Percentiles rank a stretch among this genome's conserved stretches.
Conservation (phyloP, 352 stramenopile genomes). For the Phytopythium aichiense region DNA sequence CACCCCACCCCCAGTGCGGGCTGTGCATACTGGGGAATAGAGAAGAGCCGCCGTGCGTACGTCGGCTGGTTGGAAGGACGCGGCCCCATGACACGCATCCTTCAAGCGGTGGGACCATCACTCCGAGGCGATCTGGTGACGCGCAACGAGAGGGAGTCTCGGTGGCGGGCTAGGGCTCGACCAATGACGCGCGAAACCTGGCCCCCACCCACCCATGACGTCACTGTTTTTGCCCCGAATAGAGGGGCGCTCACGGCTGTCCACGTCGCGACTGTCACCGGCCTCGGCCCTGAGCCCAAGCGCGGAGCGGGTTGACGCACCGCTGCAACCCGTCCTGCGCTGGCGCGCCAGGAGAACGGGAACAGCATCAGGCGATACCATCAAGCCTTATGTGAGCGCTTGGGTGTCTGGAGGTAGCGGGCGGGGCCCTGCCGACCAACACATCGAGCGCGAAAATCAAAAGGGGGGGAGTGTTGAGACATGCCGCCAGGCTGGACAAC, state of each 20-base stretch:
- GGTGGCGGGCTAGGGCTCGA: conserved; percentile 7
- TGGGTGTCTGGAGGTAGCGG: no score
- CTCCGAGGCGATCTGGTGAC: conserved; percentile 25
- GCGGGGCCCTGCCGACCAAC: not conserved
- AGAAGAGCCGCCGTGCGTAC: conserved; percentile 13
- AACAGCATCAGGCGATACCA: no score
- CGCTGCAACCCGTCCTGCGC: not conserved
- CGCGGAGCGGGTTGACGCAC: not conserved
- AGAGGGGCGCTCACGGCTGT: conserved; percentile 1
- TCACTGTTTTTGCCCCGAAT: conserved; percentile 7
- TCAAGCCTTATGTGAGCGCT: no score
- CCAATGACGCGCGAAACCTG: conserved; percentile 22
- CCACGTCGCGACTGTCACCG: conserved; percentile 21
- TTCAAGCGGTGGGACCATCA: conserved; percentile 17
- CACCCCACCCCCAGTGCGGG: no score
- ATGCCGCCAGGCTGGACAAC: not conserved
- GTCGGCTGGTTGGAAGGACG: not conserved
- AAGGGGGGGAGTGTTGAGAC: not conserved
- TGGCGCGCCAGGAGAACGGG: no score
- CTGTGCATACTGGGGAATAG: not conserved
- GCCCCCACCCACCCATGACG: conserved; percentile 7
- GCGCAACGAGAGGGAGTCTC: conserved; percentile 12
- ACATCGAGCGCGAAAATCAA: not conserved
- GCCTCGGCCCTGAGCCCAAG: no score
- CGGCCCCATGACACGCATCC: not conserved